Percentiles rank a stretch among this genome's conserved stretches.
These are phyloP conservation scores for Neonothopanus nambi DNA, from an alignment of 1,284 basidiomycete species.

Conservation along the genomic window DNA sequence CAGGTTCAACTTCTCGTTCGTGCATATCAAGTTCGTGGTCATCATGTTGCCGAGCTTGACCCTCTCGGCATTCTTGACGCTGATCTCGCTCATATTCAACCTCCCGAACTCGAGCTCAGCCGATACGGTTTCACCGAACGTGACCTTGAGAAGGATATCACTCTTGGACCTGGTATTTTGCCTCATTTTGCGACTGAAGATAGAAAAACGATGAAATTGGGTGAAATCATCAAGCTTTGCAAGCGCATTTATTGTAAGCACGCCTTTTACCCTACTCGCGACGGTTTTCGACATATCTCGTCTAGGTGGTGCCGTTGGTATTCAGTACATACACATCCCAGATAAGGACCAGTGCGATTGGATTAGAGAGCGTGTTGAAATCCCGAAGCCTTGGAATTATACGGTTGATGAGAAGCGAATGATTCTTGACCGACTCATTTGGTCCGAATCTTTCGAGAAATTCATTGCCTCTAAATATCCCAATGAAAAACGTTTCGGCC, in stretches of 20 bases:
- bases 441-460: conserved; percentile 99
- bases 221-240: conserved; percentile 92
- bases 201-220: conserved; percentile 82
- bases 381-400: conserved; percentile 98
- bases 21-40: conserved; percentile 98
- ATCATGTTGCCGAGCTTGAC: conserved; percentile 94
- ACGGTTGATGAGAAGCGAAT: conserved; percentile 97
- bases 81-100: conserved; percentile 76
- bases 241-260: conserved; percentile 92
- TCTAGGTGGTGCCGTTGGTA: conserved; percentile 87
- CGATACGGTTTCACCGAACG: conserved; percentile 94
- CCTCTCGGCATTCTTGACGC: conserved; percentile 92
- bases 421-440: conserved; percentile 98
- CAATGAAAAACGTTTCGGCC: conserved; percentile 99
- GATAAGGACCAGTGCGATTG: conserved; percentile 99
- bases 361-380: conserved; percentile 96
- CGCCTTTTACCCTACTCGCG: conserved; percentile 9
- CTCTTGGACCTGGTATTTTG: conserved; percentile 93
- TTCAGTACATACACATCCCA: conserved; percentile 98
- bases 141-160: conserved; percentile 93
- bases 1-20: conserved; percentile 95
- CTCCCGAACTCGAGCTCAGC: conserved; percentile 88
- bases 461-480: conserved; percentile 99
- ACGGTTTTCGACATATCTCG: conserved; percentile 8
- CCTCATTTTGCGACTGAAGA: conserved; percentile 92